Percentiles rank a stretch among this genome's conserved stretches.
Conservation (phyloP, 139 green algal species). For the Tetraselmis chui region DNA sequence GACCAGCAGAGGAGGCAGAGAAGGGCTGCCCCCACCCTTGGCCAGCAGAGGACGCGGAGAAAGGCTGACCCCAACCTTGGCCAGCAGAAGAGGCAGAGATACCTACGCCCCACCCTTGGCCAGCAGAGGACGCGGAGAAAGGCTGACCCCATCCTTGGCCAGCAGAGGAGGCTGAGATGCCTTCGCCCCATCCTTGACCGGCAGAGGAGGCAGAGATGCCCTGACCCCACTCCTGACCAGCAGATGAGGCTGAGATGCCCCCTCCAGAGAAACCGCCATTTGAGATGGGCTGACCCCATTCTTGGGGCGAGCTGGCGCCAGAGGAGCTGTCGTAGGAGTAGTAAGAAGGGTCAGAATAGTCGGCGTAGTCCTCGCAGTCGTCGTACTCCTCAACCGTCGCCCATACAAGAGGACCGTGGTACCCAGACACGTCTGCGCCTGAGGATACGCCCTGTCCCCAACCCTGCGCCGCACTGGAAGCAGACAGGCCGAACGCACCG, state of each 20-base stretch:
- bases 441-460: background rate
- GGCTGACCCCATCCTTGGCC: background rate
- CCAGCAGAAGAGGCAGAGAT: too few relatives aligned
- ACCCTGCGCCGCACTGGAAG: background rate
- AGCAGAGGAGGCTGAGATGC: background rate
- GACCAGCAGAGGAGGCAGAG: background rate
- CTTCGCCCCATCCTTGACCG: too few relatives aligned
- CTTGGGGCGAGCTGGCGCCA: background rate
- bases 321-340: background rate
- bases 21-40: too few relatives aligned
- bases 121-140: background rate
- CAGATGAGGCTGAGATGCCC: background rate
- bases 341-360: background rate
- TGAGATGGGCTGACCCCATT: background rate
- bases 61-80: too few relatives aligned
- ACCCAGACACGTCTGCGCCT: background rate
- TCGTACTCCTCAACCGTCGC: background rate
- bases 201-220: background rate
- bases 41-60: too few relatives aligned
- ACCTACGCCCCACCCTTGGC: too few relatives aligned
- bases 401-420: too few relatives aligned
- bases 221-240: background rate
- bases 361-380: background rate
- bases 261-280: background rate
- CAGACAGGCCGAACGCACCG: background rate